A percentile compares a stretch with the other conserved stretches of the same genome.
Evolutionary conservation across 805 yeast genomes (phyloP).

Genomic region (Cyberlindnera euphorbiiphila): DNA sequence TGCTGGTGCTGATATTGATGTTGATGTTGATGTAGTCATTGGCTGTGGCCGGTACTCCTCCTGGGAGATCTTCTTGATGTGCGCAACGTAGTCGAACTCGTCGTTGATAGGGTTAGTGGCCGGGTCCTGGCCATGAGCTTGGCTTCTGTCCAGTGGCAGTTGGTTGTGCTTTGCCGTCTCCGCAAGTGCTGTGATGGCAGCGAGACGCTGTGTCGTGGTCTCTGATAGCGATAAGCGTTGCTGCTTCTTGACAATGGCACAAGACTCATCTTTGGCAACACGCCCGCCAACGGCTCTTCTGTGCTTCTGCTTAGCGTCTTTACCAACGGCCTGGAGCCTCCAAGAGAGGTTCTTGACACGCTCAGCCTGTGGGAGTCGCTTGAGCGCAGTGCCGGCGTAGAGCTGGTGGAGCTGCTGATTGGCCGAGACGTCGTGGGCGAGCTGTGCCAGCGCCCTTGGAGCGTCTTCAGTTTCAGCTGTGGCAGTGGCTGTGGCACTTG

Average conservation of each 20-base stretch:
- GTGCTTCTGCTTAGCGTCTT: too few relatives aligned
- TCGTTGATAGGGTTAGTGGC: slow-evolving; percentile 36
- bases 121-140: slow-evolving; percentile 6
- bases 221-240: slow-evolving; percentile 9
- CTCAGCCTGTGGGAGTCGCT: slow-evolving; percentile 13
- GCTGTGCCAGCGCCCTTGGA: slow-evolving; percentile 9
- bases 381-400: slow-evolving; percentile 13
- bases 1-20: too few relatives aligned
- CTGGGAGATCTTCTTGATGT: slow-evolving; percentile 50
- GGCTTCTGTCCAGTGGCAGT: too few relatives aligned
- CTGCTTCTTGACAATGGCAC: too few relatives aligned
- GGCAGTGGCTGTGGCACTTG: background rate
- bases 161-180: too few relatives aligned
- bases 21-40: too few relatives aligned
- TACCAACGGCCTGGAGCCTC: slow-evolving; percentile 15
- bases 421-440: slow-evolving; percentile 11
- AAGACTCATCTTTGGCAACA: slow-evolving; percentile 5
- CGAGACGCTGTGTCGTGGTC: slow-evolving; percentile 8
- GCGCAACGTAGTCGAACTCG: slow-evolving; percentile 61
- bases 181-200: background rate
- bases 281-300: too few relatives aligned
- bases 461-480: slow-evolving; percentile 2
- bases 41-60: slow-evolving; percentile 19
- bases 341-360: slow-evolving; percentile 18
- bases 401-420: slow-evolving; percentile 13